These are phyloP conservation scores for Bruguiera sexangula DNA, from an alignment of 345 rosid species.

Conservation along the genomic window DNA sequence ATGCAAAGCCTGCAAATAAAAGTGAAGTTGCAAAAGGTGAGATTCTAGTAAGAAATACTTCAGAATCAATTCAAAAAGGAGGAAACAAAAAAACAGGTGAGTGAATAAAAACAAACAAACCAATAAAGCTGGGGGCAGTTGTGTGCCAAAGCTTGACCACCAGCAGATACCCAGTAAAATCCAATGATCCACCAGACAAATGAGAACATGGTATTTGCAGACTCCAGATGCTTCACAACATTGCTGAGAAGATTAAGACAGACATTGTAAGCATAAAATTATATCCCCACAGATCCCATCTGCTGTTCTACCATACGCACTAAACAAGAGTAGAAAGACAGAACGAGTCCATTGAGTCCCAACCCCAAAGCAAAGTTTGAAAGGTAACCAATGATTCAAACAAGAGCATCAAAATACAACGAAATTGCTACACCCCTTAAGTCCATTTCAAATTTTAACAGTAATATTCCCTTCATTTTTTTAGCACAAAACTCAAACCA, in stretches of 20 bases:
- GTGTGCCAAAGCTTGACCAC: conserved; percentile 68
- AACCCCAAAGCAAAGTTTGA: neutral
- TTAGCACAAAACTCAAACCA: no score
- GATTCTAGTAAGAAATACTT: conserved; percentile 9
- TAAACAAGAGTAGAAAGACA: neutral
- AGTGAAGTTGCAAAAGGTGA: conserved; percentile 18
- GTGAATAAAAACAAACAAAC: conserved; percentile 35
- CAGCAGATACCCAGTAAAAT: conserved; percentile 96
- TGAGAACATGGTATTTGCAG: conserved; percentile 96
- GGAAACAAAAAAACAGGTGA: neutral
- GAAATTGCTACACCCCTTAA: no score
- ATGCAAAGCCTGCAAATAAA: conserved; percentile 76
- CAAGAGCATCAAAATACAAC: neutral
- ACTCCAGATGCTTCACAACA: conserved; percentile 85
- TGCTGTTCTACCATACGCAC: neutral
- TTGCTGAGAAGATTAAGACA: conserved; percentile 34
- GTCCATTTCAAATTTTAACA: no score
- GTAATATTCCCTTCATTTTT: no score
- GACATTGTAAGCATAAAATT: conserved; percentile 10
- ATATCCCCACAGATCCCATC: neutral
- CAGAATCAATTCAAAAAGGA: neutral
- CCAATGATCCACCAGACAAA: conserved; percentile 99
- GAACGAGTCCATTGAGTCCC: neutral
- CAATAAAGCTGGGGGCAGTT: conserved; percentile 84
- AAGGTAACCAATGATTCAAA: neutral